Base-by-base conservation (phyloP, 345 rosid species). In the Populus pruinosa region DNA sequence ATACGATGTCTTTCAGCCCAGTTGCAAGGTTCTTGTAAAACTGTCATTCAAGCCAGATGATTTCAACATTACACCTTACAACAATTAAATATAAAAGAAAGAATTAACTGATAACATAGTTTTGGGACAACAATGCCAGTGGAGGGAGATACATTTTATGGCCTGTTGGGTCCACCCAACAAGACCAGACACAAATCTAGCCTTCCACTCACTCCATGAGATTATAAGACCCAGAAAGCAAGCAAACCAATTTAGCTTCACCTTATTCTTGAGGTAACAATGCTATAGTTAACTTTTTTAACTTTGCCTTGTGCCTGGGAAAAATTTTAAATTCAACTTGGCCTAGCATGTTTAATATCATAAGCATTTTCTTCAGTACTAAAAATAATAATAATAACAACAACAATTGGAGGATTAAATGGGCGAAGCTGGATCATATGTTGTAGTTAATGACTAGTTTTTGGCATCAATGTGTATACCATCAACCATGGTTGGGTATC, bases 1-100 rank as follows among this genome's bases (percentile, higher is more conserved):
- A 96, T n/a, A 96, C 99, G 63, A 96, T 86, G 73, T 96, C 99
- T 83, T 94, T 93, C 74, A 96, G 88, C 64, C 97, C 99, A 44
- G 91, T 86, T 21, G 96, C 87, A 61, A 96, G 92, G 81, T 69
- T 89, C 85, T 90, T 90, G 90, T 92, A 96, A 79, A 96, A 96
- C 99, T 96, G 91, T 77, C 62, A 50, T 13, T 72, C 21, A 8
- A 29, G 16, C 55, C 55, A 53, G 55, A 14, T 49, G 12, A 35
- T 50, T n/a, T 36, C 70, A 59, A 36, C 65, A 35, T 6, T 5
- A 65, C 55, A 65, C 39, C 36, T 55, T 1, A 43, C 8, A 61
- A 69, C 43, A 49, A 29, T 49, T 2, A 65, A 21, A 49, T 33
- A 66, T 12, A 12, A 18, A 62, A 17, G 9, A 8, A 5, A 20